Conservation (phyloP, 371 early-diverging fungal genomes). For the Haplosporangium sp. region DNA sequence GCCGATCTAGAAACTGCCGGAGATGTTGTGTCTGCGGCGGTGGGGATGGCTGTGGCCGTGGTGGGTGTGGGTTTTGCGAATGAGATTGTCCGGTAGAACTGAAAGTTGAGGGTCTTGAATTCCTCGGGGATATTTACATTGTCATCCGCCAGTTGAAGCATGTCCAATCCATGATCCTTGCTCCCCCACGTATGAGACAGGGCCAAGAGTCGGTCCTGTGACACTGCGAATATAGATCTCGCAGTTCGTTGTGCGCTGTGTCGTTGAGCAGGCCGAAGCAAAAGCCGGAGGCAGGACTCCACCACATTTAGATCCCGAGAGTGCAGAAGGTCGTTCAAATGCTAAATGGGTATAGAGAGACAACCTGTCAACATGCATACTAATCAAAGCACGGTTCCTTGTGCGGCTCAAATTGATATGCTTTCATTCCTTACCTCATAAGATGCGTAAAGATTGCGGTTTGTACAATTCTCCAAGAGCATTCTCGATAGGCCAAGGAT, state of each 20-base stretch:
- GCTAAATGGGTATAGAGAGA: constrained; percentile 57
- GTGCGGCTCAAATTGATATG: neutral
- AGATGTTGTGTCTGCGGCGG: constrained; percentile 24
- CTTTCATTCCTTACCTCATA: constrained; percentile 76
- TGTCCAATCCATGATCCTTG: constrained; percentile 58
- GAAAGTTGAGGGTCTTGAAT: constrained; percentile 64
- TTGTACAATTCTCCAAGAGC: constrained; percentile 94
- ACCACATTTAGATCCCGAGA: constrained; percentile 81
- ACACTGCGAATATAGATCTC: constrained; percentile 69
- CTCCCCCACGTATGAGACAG: constrained; percentile 71
- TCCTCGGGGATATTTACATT: constrained; percentile 61
- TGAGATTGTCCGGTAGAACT: constrained; percentile 71
- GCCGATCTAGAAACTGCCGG: constrained; percentile 1
- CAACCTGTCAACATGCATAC: neutral
- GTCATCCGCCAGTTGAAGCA: constrained; percentile 59
- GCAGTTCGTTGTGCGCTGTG: constrained; percentile 76
- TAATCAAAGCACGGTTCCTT: neutral
- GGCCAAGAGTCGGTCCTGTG: constrained; percentile 72
- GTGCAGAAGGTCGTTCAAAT: constrained; percentile 75
- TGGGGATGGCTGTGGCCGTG: neutral
- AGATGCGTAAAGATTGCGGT: constrained; percentile 92
- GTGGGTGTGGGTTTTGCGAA: constrained; percentile 15
- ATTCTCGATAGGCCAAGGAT: constrained; percentile 81
- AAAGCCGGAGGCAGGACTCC: constrained; percentile 74
- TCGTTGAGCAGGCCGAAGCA: constrained; percentile 86